Conservation (phyloP, 371 early-diverging fungal genomes). For the Phascolomyces articulosus region DNA sequence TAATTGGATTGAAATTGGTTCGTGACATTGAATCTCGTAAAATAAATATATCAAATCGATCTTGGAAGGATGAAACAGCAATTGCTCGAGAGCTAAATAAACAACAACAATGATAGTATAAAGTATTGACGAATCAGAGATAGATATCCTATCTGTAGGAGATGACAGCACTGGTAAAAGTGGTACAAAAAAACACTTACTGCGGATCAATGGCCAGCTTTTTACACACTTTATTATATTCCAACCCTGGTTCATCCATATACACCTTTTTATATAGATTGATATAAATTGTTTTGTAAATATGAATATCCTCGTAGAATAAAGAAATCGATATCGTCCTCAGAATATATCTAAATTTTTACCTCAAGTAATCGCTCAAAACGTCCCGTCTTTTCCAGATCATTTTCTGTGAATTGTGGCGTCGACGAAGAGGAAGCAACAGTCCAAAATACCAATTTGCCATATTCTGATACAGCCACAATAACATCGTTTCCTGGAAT, state of each 20-base stretch:
- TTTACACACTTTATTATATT: conserved; percentile 35
- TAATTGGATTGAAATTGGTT: conserved; percentile 34
- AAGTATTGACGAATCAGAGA: too few species aligned
- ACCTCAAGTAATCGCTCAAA: conserved; percentile 42
- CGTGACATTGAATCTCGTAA: conserved; percentile 30
- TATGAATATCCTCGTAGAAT: too few species aligned
- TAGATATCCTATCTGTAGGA: too few species aligned
- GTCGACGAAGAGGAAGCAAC: conserved; percentile 8
- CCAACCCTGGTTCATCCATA: conserved; percentile 39
- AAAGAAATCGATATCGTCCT: background rate
- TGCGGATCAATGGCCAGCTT: conserved; percentile 45
- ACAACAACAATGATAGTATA: too few species aligned
- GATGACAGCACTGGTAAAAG: too few species aligned
- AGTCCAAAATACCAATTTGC: conserved; percentile 40
- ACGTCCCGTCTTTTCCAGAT: conserved; percentile 19
- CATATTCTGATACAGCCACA: conserved; percentile 41
- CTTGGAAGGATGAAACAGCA: conserved; percentile 43
- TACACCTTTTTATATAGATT: conserved; percentile 21
- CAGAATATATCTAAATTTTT: background rate
- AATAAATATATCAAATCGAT: conserved; percentile 43
- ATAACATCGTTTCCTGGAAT: conserved; percentile 39
- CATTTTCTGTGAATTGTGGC: background rate
- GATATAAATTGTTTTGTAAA: too few species aligned
- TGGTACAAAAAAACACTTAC: conserved; percentile 23
- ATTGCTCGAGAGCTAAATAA: conserved; percentile 36